Percentiles rank a stretch among this genome's conserved stretches.
These are phyloP conservation scores for Umbelopsis sp. DNA, from an alignment of 192 early-diverging fungal species.

Conservation along the genomic window DNA sequence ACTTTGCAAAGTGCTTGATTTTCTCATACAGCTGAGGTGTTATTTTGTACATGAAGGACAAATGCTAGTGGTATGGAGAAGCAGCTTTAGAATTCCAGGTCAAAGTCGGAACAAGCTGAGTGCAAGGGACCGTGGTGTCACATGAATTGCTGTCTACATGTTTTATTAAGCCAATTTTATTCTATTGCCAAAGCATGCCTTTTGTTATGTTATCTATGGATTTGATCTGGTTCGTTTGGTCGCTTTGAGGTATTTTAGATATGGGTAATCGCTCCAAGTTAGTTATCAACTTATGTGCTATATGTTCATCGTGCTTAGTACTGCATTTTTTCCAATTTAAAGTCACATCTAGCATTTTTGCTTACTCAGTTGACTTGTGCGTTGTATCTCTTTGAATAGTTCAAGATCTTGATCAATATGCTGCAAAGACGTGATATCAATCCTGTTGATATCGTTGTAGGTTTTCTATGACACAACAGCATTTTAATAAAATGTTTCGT, in stretches of 20 bases:
- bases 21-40: constrained; percentile 67
- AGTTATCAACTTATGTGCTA: background rate
- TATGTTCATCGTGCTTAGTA: background rate
- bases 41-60: constrained; percentile 43
- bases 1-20: constrained; percentile 78
- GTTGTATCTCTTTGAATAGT: background rate
- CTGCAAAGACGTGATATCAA: background rate
- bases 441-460: background rate
- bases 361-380: constrained; percentile 12
- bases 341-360: background rate
- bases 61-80: constrained; percentile 5
- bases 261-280: background rate
- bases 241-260: background rate
- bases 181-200: constrained; percentile 16
- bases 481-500: background rate
- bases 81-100: constrained; percentile 10
- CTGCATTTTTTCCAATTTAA: background rate
- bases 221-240: background rate
- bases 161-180: background rate
- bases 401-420: background rate
- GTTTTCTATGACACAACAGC: background rate
- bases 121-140: background rate
- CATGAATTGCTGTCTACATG: background rate
- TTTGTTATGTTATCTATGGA: background rate
- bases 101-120: constrained; percentile 6